These are phyloP conservation scores for Pleurotus cornucopiae DNA, from an alignment of 768 basidiomycete species.

Conservation along the genomic window DNA sequence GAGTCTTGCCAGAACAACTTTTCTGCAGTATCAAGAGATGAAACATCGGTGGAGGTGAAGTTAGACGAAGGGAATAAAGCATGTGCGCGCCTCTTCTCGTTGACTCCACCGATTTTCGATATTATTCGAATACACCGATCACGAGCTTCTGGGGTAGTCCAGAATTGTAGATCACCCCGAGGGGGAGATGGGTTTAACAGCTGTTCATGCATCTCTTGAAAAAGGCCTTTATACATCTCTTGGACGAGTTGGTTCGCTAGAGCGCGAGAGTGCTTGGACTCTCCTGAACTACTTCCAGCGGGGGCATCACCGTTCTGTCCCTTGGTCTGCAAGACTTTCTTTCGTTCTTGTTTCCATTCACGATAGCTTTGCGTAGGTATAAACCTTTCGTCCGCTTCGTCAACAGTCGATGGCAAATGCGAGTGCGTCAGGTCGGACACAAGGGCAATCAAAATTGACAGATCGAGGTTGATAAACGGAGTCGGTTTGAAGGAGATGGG, in stretches of 20 bases:
- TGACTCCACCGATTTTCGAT: constrained; percentile 70
- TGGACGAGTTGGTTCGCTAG: constrained; percentile 69
- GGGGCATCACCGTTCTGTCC: constrained; percentile 10
- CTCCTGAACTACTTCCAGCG: constrained; percentile 24
- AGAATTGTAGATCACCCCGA: constrained; percentile 50
- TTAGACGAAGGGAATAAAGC: constrained; percentile 44
- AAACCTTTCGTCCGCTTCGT: constrained; percentile 63
- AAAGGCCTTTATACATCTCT: constrained; percentile 61
- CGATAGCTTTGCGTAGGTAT: constrained; percentile 52
- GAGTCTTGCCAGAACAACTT: constrained; percentile 60
- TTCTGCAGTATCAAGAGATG: constrained; percentile 26
- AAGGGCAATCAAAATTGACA: constrained; percentile 81
- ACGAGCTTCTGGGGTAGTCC: constrained; percentile 77
- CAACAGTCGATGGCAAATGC: constrained; percentile 48
- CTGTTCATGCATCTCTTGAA: constrained; percentile 60
- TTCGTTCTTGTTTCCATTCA: constrained; percentile 47
- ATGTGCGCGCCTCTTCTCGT: constrained; percentile 59
- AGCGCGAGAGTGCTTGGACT: constrained; percentile 60
- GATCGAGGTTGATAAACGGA: constrained; percentile 67
- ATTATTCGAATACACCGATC: constrained; percentile 74
- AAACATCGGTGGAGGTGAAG: constrained; percentile 8
- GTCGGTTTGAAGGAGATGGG: constrained; percentile 42
- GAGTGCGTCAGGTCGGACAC: constrained; percentile 80
- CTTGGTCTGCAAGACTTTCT: neutral
- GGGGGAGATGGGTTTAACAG: constrained; percentile 17